Base-by-base conservation (phyloP, 2,329 filamentous ascomycete species). In the Clonostachys rhizophaga region DNA sequence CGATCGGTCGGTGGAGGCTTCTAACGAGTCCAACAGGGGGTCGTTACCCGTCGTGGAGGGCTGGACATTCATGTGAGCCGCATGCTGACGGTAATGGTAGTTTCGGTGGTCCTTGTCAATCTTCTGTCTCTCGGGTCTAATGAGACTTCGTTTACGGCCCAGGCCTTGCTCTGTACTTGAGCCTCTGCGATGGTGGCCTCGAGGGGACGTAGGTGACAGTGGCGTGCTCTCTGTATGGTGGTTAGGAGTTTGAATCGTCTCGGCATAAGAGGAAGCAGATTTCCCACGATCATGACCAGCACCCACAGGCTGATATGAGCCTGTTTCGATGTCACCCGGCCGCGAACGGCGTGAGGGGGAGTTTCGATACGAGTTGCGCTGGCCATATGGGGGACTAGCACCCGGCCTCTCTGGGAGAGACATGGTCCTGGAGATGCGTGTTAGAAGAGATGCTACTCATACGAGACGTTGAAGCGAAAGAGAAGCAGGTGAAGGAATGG, bases 11-110 rank as follows among this genome's bases (percentile, higher is more conserved):
- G 75, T 84, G 18, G 78, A 79, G 50, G 76, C 84, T 48, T 88
- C 87, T 17, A 88, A 67, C 49, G 90, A 86, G 65, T 96, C 92
- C 47, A 88, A 68, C 45, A 95, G 82, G 4, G 91, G 90, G 58
- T 97, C 91, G 57, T 95, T 88, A 50, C 94, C 94, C 0, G 94
- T 97, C 7, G 89, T 87, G 1, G 94, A 97, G 1, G 95, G 94
- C 54, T 90, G 76, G 6, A 91, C 87, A 47, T 86, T 79, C 91
- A 99, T 96, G 54, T 92, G 88, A 58, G 91, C 88, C 10, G 95
- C 91, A 79, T 96, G 91, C 64, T 95, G 88, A 55, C 90, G 84
- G 68, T 99, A 99, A 69, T 96, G 81, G 62, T 96, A 99, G 65
- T 97, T 95, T 13, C 91, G 91, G 63, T 97, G 91, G 56, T 91